Base-by-base conservation (phyloP, 148 eudicot genomes). In the Cornus controversa region DNA sequence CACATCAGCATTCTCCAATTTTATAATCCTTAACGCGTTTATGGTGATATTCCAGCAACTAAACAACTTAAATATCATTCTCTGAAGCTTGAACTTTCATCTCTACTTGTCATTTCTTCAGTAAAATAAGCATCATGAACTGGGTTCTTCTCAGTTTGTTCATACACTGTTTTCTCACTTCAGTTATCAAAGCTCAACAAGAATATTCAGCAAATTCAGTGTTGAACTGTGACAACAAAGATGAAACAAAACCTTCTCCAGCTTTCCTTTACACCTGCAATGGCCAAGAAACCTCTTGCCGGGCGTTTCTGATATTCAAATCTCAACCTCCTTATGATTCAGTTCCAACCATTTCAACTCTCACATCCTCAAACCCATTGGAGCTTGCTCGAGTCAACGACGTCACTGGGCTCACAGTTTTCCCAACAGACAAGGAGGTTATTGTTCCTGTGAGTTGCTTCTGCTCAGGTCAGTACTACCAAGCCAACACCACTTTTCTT, bases 381-480 rank as follows among this genome's bases (percentile, higher is more conserved):
- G 81, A 79, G 23, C 66, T 83, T 26, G 81, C 92, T 23, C 50
- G 62, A 47, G 81, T 84, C 83, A 89, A 89, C 78, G 80, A 88
- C 31, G 84, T 85, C 57, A 62, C 91, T 0, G 77, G 45, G 40
- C 82, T 81, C 31, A 24, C 80, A 27, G 76, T 84, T 22, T 76
- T 91, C 77, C 86, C 87, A 1, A 73, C 82, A 29, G 84, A 83
- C 70, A 83, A 88, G 26, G 88, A 91, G 70, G 87, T 92, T 45
- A 83, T 92, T 3, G 65, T 90, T 69, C 96, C 96, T 1, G 81
- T 90, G 11, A 83, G 71, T 2, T 94, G 97, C 71, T 89, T 94
- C 0, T 90, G 93, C 70, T 50, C 86, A 4, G 87, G 88, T 20
- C 70, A 66, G 65, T 90, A 80, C 73, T 94, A 87, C 64, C 90